These are phyloP conservation scores for Gorgonomyces haynaldii DNA, from an alignment of 192 early-diverging fungal species.

Conservation along the genomic window DNA sequence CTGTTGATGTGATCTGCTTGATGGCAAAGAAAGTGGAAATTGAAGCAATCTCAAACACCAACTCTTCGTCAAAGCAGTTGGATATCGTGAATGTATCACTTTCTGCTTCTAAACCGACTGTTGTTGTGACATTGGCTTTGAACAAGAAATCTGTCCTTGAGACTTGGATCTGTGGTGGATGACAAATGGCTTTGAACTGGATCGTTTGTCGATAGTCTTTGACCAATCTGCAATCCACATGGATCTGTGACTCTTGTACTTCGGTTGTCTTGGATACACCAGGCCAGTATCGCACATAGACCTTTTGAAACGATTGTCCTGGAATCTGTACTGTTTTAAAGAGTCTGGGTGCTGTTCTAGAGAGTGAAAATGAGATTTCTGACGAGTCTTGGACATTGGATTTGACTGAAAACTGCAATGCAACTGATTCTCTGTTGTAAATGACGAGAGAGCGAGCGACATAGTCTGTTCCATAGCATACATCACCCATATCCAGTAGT, in stretches of 20 bases:
- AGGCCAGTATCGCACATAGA: slow-evolving; percentile 53
- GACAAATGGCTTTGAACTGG: slow-evolving; percentile 45
- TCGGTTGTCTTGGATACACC: background rate
- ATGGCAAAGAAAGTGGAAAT: background rate
- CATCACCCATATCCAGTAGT: slow-evolving; percentile 54
- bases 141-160: slow-evolving; percentile 23
- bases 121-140: slow-evolving; percentile 14
- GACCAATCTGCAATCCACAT: slow-evolving; percentile 66
- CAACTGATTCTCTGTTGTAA: slow-evolving; percentile 58
- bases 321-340: slow-evolving; percentile 58
- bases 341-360: slow-evolving; percentile 56
- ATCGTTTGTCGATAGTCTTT: slow-evolving; percentile 72
- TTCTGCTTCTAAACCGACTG: background rate
- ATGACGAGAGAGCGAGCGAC: slow-evolving; percentile 61
- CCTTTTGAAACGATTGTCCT: slow-evolving; percentile 48
- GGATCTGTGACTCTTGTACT: slow-evolving; percentile 41
- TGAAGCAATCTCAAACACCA: slow-evolving; percentile 61
- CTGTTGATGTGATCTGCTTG: background rate
- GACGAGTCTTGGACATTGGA: slow-evolving; percentile 54
- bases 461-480: slow-evolving; percentile 64
- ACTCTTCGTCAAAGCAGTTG: slow-evolving; percentile 39
- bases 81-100: slow-evolving; percentile 32
- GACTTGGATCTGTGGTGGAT: slow-evolving; percentile 40
- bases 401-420: slow-evolving; percentile 66
- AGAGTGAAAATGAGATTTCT: slow-evolving; percentile 68